Percentiles rank a stretch among this genome's conserved stretches.
Evolutionary conservation across 306 rosid genomes (phyloP).

Genomic region (Citrullus amarus): DNA sequence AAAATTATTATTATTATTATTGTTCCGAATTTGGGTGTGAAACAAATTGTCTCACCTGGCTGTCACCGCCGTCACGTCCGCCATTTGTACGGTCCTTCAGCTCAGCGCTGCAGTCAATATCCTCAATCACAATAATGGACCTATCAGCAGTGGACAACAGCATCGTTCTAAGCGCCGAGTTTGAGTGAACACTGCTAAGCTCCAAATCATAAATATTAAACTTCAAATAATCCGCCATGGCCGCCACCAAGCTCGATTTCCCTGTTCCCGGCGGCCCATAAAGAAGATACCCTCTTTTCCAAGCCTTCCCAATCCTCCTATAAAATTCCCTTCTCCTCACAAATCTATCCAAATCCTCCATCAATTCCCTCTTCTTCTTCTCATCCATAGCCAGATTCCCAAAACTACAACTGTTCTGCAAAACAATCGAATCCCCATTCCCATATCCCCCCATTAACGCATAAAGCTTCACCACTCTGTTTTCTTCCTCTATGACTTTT

Average conservation of each 20-base stretch:
- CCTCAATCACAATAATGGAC: constrained; percentile 45
- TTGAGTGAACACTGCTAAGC: constrained; percentile 12
- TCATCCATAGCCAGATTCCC: constrained; percentile 32
- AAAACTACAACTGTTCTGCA: constrained; percentile 31
- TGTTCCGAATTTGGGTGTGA: neutral
- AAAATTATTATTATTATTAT: no score
- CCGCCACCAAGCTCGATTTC: constrained; percentile 40
- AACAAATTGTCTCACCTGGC: constrained; percentile 9
- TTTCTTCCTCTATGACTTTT: constrained; percentile 17
- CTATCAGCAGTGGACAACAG: constrained; percentile 28
- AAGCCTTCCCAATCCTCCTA: constrained; percentile 29
- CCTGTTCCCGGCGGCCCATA: constrained; percentile 58
- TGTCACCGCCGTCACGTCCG: neutral
- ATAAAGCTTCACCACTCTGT: constrained; percentile 17
- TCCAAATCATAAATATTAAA: constrained; percentile 46
- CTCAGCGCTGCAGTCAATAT: constrained; percentile 37
- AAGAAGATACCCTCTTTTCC: constrained; percentile 47
- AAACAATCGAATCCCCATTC: constrained; percentile 1
- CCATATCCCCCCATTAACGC: neutral
- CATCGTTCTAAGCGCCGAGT: constrained; percentile 14
- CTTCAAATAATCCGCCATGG: constrained; percentile 41
- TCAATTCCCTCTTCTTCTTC: constrained; percentile 20
- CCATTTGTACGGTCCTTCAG: constrained; percentile 15
- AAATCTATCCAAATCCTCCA: constrained; percentile 33
- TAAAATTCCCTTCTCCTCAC: constrained; percentile 25